Conservation (phyloP, 768 basidiomycete species). For the Porphyrellus cyaneotinctus region DNA sequence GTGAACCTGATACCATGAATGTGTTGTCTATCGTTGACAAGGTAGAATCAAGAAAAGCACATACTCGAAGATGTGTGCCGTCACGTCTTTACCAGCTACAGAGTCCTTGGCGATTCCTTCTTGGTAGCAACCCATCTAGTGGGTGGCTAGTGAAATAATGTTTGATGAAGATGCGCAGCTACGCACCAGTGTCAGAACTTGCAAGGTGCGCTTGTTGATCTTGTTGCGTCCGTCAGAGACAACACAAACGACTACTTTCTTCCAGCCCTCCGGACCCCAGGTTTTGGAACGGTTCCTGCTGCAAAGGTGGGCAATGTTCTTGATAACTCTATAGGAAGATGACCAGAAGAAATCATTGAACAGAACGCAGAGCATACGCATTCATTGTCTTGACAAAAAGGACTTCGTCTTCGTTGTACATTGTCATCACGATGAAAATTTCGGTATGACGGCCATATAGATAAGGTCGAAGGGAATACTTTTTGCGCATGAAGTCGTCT, state of each 20-base stretch:
- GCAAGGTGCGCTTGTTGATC: constrained; percentile 86
- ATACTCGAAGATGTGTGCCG: constrained; percentile 90
- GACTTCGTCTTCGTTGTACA: constrained; percentile 91
- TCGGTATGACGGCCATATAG: constrained; percentile 80
- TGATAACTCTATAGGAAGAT: constrained; percentile 58
- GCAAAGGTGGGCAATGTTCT: constrained; percentile 81
- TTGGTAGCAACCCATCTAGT: constrained; percentile 81
- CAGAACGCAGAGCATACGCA: constrained; percentile 45
- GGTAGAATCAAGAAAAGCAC: constrained; percentile 20
- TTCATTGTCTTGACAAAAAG: constrained; percentile 82
- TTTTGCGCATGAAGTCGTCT: constrained; percentile 75
- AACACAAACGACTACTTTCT: constrained; percentile 85
- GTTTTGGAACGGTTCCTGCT: constrained; percentile 64
- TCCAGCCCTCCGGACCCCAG: constrained; percentile 88
- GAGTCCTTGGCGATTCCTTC: constrained; percentile 89
- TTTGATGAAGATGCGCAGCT: constrained; percentile 5
- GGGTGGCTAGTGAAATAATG: background rate
- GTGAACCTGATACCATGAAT: constrained; percentile 53
- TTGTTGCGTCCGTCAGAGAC: constrained; percentile 85
- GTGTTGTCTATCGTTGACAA: background rate
- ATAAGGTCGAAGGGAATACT: constrained; percentile 77
- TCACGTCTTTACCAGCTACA: constrained; percentile 84
- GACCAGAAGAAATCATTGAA: constrained; percentile 2
- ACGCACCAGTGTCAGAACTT: constrained; percentile 74
- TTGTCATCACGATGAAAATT: constrained; percentile 94